Evolutionary conservation across 2,329 filamentous ascomycete species (phyloP).

Genomic region (Xylaria sp.): DNA sequence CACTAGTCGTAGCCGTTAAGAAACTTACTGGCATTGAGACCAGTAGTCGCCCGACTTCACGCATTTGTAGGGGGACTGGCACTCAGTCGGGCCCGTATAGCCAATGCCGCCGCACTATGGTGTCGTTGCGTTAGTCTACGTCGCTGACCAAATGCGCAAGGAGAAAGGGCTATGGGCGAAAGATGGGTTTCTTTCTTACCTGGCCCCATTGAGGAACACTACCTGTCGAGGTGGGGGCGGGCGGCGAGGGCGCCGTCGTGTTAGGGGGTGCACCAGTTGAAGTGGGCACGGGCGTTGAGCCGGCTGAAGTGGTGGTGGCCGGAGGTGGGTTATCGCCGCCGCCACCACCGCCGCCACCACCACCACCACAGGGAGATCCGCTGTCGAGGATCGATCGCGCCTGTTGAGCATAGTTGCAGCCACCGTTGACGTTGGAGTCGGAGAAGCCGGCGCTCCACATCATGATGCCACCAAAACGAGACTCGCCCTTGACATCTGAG

Average conservation of each 20-base stretch:
- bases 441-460: constrained; percentile 51
- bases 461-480: constrained; percentile 47
- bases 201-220: constrained; percentile 26
- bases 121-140: background rate
- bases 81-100: constrained; percentile 28
- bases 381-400: constrained; percentile 44
- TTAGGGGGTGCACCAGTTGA: background rate
- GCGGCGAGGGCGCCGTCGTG: constrained; percentile 6
- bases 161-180: background rate
- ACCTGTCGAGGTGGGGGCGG: constrained; percentile 11
- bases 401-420: constrained; percentile 49
- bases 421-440: constrained; percentile 42
- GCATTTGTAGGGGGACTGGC: constrained; percentile 27
- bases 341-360: constrained; percentile 2
- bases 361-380: constrained; percentile 37
- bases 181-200: constrained; percentile 15
- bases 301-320: background rate
- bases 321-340: constrained; percentile 3
- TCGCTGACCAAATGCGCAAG: background rate
- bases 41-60: constrained; percentile 18
- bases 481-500: constrained; percentile 33
- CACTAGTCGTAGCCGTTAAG: background rate
- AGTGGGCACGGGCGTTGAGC: background rate
- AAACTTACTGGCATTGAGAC: constrained; percentile 28
- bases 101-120: constrained; percentile 28